Evolutionary conservation across 257 asterid genomes (phyloP).

Genomic region (Sherardia arvensis): DNA sequence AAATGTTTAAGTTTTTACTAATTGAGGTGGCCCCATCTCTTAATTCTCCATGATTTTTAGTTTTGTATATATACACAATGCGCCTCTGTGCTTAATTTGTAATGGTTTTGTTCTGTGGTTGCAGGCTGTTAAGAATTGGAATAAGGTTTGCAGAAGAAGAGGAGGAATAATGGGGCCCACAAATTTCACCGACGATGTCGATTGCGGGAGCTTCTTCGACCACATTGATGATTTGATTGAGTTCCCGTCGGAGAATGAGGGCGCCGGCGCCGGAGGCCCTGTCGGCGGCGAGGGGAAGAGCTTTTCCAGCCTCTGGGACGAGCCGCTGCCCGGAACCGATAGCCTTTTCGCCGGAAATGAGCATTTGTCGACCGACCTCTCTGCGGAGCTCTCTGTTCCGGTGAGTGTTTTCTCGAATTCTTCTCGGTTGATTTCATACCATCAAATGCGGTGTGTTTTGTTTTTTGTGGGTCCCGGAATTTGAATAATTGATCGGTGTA

Average conservation of each 20-base stretch:
- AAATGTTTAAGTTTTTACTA: background rate
- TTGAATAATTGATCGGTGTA: background rate
- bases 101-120: slow-evolving; percentile 7
- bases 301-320: slow-evolving; percentile 64
- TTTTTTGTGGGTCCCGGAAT: background rate
- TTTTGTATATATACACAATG: background rate
- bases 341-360: slow-evolving; percentile 42
- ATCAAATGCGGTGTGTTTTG: background rate
- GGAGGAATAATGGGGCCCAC: slow-evolving; percentile 51
- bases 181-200: slow-evolving; percentile 57
- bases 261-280: slow-evolving; percentile 17
- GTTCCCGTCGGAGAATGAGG: slow-evolving; percentile 67
- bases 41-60: background rate
- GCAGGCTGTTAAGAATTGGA: slow-evolving; percentile 14
- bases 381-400: slow-evolving; percentile 83
- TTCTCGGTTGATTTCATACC: background rate
- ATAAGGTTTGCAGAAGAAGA: slow-evolving; percentile 11
- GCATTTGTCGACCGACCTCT: slow-evolving; percentile 39
- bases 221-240: slow-evolving; percentile 88
- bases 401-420: slow-evolving; percentile 28
- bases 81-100: background rate
- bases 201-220: slow-evolving; percentile 76
- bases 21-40: slow-evolving; percentile 3
- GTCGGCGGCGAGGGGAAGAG: slow-evolving; percentile 41
- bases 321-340: slow-evolving; percentile 41